A percentile compares a stretch with the other conserved stretches of the same genome.
Conservation (phyloP, 176 grass and related monocot genomes). For the Chloris gayana region DNA sequence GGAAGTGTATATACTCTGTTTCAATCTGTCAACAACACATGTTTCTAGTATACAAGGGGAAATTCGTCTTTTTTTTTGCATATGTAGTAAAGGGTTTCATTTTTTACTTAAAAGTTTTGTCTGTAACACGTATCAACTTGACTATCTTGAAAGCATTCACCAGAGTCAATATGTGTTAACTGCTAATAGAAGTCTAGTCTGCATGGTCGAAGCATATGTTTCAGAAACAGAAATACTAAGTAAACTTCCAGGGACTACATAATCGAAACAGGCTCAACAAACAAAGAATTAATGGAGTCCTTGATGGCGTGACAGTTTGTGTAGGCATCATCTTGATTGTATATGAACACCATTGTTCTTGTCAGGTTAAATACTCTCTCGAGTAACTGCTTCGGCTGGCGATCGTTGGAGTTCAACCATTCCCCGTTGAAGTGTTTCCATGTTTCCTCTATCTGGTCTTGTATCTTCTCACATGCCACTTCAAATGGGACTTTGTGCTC, state of each 20-base stretch:
- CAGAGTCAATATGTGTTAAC: too few relatives aligned
- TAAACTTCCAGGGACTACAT: neutral
- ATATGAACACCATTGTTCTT: neutral
- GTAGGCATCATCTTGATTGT: neutral
- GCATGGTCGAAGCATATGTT: too few relatives aligned
- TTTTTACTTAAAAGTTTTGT: too few relatives aligned
- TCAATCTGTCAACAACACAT: too few relatives aligned
- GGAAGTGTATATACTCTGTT: too few relatives aligned
- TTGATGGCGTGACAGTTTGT: neutral
- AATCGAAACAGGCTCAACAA: neutral
- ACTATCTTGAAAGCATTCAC: too few relatives aligned
- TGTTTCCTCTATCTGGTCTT: neutral
- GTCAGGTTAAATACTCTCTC: conserved; percentile 1
- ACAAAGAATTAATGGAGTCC: neutral
- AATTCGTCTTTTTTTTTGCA: too few relatives aligned
- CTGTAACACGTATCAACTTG: too few relatives aligned
- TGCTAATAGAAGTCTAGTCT: too few relatives aligned
- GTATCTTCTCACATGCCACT: neutral
- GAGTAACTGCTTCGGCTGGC: neutral
- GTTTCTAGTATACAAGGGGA: too few relatives aligned
- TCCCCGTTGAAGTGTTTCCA: conserved; percentile 16
- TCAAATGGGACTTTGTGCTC: neutral
- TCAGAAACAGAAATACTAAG: too few relatives aligned
- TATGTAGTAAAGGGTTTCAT: too few relatives aligned
- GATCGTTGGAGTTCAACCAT: neutral